phyloP scores from a whole-genome alignment of 768 basidiomycete genomes.

The Agaricus subrufescens region DNA sequence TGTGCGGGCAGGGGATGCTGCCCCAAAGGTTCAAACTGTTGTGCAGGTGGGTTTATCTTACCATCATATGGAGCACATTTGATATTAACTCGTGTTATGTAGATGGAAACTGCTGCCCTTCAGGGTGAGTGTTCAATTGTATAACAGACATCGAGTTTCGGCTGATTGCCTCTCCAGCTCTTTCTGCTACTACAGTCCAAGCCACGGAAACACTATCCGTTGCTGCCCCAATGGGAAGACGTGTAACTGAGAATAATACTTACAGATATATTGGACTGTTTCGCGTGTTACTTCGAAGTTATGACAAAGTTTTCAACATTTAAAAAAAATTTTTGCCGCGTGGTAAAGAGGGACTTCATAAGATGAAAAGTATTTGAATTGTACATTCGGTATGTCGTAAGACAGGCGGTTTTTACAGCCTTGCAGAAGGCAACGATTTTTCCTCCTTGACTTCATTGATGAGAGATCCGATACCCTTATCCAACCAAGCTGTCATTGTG shows the following conservation, averaged over 20 bases:
- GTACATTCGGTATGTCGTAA: neutral
- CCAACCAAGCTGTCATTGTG: slow-evolving; percentile 61
- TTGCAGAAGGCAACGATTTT: slow-evolving; percentile 6
- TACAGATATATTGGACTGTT: neutral
- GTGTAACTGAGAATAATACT: neutral
- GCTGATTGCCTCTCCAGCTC: neutral
- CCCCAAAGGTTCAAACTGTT: slow-evolving; percentile 6
- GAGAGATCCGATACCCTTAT: slow-evolving; percentile 72
- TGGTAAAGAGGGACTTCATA: no score
- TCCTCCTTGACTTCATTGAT: slow-evolving; percentile 79
- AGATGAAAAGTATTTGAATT: no score
- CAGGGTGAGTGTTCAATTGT: neutral
- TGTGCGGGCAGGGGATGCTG: slow-evolving; percentile 6
- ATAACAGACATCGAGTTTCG: neutral
- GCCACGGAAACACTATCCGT: neutral
- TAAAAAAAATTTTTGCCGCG: no score
- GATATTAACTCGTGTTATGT: neutral
- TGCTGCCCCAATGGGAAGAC: neutral
- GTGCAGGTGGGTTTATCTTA: neutral
- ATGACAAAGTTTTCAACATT: no score
- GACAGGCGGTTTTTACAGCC: neutral
- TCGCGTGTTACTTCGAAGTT: no score
- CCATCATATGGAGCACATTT: neutral
- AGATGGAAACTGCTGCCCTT: neutral
- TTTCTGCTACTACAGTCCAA: neutral